These are phyloP conservation scores for Neurospora sp. DNA, from an alignment of 495 filamentous ascomycete genomes.

Conservation along the genomic window DNA sequence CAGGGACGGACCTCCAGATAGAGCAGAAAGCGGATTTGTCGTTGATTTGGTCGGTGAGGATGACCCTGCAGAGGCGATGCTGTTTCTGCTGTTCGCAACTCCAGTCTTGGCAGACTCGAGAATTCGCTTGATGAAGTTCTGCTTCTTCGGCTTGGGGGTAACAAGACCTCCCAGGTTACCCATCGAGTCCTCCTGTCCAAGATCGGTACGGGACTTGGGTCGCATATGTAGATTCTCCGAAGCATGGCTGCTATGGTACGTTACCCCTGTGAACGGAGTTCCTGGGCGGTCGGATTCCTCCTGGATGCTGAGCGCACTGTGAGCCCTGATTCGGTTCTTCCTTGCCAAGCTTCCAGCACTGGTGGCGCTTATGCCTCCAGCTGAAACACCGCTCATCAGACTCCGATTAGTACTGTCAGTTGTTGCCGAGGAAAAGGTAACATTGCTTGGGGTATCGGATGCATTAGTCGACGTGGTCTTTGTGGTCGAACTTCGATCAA, in stretches of 20 bases:
- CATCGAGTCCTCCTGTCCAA: constrained; percentile 35
- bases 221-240: constrained; percentile 37
- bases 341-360: constrained; percentile 88
- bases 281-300: constrained; percentile 50
- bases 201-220: constrained; percentile 36
- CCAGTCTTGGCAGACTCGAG: constrained; percentile 90
- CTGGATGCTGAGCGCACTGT: constrained; percentile 43
- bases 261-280: constrained; percentile 65
- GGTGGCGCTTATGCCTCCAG: constrained; percentile 84
- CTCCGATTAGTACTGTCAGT: constrained; percentile 73
- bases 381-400: constrained; percentile 87
- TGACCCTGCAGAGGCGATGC: constrained; percentile 56
- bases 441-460: constrained; percentile 60
- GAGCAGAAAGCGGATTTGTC: not conserved
- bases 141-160: constrained; percentile 83
- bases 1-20: constrained; percentile 16
- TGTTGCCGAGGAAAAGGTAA: constrained; percentile 60
- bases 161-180: constrained; percentile 57
- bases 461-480: constrained; percentile 70
- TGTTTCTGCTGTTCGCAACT: constrained; percentile 80
- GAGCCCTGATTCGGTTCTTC: constrained; percentile 44
- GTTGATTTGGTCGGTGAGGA: constrained; percentile 1
- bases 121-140: constrained; percentile 93
- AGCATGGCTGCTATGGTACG: constrained; percentile 78
- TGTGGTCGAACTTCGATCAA: constrained; percentile 73